These are phyloP conservation scores for Camillea tinctor DNA, from an alignment of 2,329 filamentous ascomycete species.

Conservation along the genomic window DNA sequence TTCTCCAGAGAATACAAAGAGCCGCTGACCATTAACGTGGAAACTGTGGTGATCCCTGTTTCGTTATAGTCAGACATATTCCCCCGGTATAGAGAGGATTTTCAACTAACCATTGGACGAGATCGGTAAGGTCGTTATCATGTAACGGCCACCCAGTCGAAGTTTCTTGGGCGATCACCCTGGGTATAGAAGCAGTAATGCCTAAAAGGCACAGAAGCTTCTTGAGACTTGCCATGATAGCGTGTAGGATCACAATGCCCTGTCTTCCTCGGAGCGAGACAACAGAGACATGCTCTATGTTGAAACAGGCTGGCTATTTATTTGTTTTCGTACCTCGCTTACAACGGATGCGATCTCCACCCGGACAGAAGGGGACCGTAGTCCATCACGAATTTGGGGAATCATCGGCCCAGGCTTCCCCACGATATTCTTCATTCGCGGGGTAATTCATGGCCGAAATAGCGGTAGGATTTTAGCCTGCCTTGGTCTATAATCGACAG, in stretches of 20 bases:
- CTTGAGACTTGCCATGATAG: conserved; percentile 3
- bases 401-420: conserved; percentile 1
- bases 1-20: conserved; percentile 44
- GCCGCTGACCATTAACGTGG: conserved; percentile 38
- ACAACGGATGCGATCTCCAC: not conserved
- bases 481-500: not conserved
- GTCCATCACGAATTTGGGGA: conserved; percentile 3
- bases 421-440: conserved; percentile 8
- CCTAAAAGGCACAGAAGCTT: conserved; percentile 10
- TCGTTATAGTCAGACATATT: not conserved
- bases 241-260: not conserved
- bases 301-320: not conserved
- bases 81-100: not conserved
- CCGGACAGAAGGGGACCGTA: not conserved
- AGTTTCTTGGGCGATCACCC: conserved; percentile 12
- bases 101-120: conserved; percentile 32
- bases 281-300: not conserved
- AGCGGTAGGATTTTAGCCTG: not conserved
- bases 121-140: conserved; percentile 32
- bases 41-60: conserved; percentile 43
- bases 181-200: conserved; percentile 6
- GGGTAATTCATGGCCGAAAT: conserved; percentile 15
- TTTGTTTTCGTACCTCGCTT: not conserved
- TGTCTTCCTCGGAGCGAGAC: not conserved
- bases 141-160: conserved; percentile 28